phyloP scores from a whole-genome alignment of 2,329 filamentous ascomycete species.

The Botrytis galanthina region DNA sequence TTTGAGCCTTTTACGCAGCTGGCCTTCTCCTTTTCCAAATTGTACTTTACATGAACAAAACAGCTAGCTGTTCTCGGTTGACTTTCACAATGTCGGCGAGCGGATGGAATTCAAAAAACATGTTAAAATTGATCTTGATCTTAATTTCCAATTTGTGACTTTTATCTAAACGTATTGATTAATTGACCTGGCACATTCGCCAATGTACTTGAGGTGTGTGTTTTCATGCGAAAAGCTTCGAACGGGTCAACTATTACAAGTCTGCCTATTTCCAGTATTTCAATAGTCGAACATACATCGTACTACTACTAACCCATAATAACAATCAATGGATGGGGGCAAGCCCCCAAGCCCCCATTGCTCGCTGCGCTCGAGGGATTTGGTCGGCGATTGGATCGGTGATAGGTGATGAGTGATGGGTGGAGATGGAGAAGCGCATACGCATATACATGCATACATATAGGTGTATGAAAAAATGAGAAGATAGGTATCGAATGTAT shows the following conservation, averaged over 20 bases:
- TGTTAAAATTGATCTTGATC: not conserved
- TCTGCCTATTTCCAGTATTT: not conserved
- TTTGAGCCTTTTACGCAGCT: slow-evolving; percentile 7
- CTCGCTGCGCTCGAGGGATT: not conserved
- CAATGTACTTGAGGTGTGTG: not conserved
- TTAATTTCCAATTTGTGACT: not conserved
- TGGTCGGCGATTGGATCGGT: not conserved
- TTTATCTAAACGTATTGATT: not conserved
- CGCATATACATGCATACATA: not conserved
- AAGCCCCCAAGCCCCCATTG: not conserved
- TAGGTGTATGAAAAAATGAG: not conserved
- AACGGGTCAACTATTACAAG: not conserved
- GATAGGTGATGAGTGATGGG: too few relatives aligned
- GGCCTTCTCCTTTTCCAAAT: slow-evolving; percentile 12
- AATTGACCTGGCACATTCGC: not conserved
- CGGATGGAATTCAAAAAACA: not conserved
- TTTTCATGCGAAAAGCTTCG: too few relatives aligned
- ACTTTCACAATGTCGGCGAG: not conserved
- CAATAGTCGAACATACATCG: too few relatives aligned
- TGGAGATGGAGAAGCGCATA: not conserved
- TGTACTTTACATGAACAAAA: slow-evolving; percentile 1
- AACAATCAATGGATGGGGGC: not conserved
- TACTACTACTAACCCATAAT: not conserved
- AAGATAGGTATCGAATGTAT: not conserved
- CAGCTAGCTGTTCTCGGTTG: slow-evolving; percentile 1